Evolutionary conservation across 768 basidiomycete genomes (phyloP), one percentile per base, ranked within the genome.

Genomic region (button mushroom (Agaricus bisporus)): DNA sequence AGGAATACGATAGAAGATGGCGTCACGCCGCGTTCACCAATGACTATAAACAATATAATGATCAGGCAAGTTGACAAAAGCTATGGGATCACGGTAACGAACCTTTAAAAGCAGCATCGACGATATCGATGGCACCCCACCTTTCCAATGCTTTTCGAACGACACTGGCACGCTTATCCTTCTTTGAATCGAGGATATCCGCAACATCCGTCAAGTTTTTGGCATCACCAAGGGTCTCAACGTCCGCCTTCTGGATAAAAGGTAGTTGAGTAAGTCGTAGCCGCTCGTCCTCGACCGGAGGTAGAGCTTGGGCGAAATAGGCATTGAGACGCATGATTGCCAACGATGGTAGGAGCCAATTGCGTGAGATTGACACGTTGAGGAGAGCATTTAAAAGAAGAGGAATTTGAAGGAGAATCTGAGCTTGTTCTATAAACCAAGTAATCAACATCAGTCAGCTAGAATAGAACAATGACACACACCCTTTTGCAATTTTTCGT

Each of bases 1-100:
- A 98, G 80, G 63, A 85, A 86, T 22, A 97, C 90, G 58, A 98
- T 87, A 0, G 95, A 83, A 2, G 88, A 87, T 0, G 95, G 94
- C 0, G 90, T 88, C 35, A 98, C 82, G 32, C 87, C 69, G 14
- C 85, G 85, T 69, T 99, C 97, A 50, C 91, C 95, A 56, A 92
- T 89, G 49, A 99, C 94, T 93, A 54, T 7, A 42, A 6, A 18
- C 36, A 5, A 35, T 14, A 1, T 20, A 8, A 22, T n/a, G 36
- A 12, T 25, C 9, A 4, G 5, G 55, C 42, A 36, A 9, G 28
- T 17, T 26, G 38, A 2, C 18, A 55, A 43, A 37, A n/a, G 12
- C 26, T 14, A 44, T 28, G 9, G 5, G 14, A 2, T 22, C 3
- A 32, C n/a, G 1, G 2, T 15, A 32, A 54, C 75, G 35, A 48